phyloP scores from a whole-genome alignment of 139 green algal genomes.

The Picochlorum sp. region DNA sequence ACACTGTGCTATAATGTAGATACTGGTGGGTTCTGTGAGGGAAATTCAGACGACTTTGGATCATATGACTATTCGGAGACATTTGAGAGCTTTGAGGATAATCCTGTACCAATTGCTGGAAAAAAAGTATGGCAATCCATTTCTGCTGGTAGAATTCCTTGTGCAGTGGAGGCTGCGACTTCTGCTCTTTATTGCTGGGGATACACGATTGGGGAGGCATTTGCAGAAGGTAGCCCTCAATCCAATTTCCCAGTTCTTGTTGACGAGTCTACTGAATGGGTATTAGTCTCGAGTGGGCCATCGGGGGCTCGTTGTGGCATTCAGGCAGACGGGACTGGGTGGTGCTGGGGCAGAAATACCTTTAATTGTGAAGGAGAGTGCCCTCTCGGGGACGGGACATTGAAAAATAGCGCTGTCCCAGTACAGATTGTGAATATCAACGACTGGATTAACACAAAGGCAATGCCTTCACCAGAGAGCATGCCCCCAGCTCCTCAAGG shows the following conservation, averaged over 20 bases:
- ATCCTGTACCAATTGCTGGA: slow-evolving; percentile 1
- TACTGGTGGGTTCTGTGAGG: background rate
- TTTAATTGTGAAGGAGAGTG: slow-evolving; percentile 3
- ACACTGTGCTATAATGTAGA: background rate
- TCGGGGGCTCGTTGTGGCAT: background rate
- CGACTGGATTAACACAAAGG: background rate
- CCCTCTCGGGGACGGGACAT: background rate
- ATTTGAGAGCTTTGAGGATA: background rate
- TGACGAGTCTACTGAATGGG: background rate
- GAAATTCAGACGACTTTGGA: background rate
- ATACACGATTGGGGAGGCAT: slow-evolving; percentile 5
- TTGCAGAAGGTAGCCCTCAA: background rate
- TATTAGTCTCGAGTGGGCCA: background rate
- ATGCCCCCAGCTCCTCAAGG: background rate
- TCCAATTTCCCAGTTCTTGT: background rate
- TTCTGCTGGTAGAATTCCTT: slow-evolving; percentile 2
- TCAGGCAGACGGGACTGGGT: background rate
- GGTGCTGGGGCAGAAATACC: slow-evolving; percentile 1
- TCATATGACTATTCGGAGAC: background rate
- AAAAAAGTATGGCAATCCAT: background rate
- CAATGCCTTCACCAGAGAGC: background rate
- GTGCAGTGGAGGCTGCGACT: background rate
- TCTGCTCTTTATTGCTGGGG: background rate
- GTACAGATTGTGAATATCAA: background rate
- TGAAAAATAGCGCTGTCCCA: background rate